Conservation (phyloP, 2,329 filamentous ascomycete genomes). For the Tolypocladium album region DNA sequence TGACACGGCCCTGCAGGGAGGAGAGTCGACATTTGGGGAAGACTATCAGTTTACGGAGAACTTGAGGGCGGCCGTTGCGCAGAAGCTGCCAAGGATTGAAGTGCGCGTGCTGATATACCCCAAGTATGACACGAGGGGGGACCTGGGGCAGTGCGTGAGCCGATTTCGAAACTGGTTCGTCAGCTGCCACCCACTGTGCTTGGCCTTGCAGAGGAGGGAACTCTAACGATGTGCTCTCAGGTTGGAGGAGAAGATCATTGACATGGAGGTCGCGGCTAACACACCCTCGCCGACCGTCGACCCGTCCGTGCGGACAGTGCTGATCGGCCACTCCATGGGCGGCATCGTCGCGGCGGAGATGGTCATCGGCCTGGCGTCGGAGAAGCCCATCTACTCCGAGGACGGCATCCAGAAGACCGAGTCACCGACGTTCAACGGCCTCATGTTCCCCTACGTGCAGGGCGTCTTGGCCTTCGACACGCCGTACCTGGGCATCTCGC, state of each 20-base stretch:
- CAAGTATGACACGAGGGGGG: constrained; percentile 71
- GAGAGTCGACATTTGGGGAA: constrained; percentile 64
- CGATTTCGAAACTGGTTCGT: constrained; percentile 65
- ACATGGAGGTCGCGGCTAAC: constrained; percentile 74
- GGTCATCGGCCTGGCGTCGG: constrained; percentile 57
- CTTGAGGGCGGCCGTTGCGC: constrained; percentile 51
- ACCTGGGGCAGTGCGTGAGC: constrained; percentile 59
- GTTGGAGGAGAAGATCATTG: constrained; percentile 87
- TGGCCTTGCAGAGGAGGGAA: not conserved
- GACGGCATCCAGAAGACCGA: constrained; percentile 27
- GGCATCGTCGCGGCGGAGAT: constrained; percentile 92
- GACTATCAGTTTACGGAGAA: constrained; percentile 59
- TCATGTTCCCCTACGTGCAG: constrained; percentile 92
- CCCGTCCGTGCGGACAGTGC: constrained; percentile 69
- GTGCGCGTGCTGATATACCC: constrained; percentile 65
- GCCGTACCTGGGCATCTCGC: constrained; percentile 74
- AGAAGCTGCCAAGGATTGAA: constrained; percentile 57
- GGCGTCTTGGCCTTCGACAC: constrained; percentile 91
- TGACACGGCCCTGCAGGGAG: constrained; percentile 42
- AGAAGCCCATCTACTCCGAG: constrained; percentile 40
- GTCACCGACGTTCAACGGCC: constrained; percentile 35
- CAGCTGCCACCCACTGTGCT: not conserved
- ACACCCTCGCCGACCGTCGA: constrained; percentile 79
- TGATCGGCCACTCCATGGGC: constrained; percentile 83
- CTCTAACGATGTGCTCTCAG: constrained; percentile 24